A percentile compares a stretch with the other conserved stretches of the same genome.
These are phyloP conservation scores for Hypomyces perniciosus DNA, from an alignment of 2,329 filamentous ascomycete genomes.

Conservation along the genomic window DNA sequence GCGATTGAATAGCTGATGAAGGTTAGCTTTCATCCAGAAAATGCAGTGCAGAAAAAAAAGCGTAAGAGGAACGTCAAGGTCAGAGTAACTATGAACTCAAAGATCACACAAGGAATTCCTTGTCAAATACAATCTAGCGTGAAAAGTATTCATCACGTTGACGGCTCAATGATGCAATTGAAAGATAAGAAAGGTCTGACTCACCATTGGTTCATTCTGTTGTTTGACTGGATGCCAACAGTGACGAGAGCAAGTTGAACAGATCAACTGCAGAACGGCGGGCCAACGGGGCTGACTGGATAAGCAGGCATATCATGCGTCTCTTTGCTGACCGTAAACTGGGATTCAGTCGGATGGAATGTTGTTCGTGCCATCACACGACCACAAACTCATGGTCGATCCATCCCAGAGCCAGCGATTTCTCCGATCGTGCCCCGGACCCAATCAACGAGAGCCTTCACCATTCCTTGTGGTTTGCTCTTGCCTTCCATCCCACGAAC, in stretches of 20 bases:
- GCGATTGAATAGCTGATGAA: no score
- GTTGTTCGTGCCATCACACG: background rate
- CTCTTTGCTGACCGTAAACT: no score
- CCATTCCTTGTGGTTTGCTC: slow-evolving; percentile 55
- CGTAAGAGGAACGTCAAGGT: slow-evolving; percentile 6
- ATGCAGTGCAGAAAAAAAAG: no score
- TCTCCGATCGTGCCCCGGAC: slow-evolving; percentile 48
- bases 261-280: no score
- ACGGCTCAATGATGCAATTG: background rate
- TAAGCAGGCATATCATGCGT: no score
- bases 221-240: background rate
- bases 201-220: slow-evolving; percentile 1
- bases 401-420: slow-evolving; percentile 26
- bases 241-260: no score
- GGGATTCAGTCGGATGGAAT: no score
- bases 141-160: slow-evolving; percentile 34
- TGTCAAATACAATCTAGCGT: slow-evolving; percentile 47
- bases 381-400: slow-evolving; percentile 12
- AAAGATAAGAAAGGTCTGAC: slow-evolving; percentile 14
- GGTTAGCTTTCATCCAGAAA: no score
- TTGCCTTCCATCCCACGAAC: slow-evolving; percentile 40
- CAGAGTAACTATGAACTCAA: slow-evolving; percentile 26
- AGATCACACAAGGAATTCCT: slow-evolving; percentile 29
- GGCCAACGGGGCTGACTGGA: no score
- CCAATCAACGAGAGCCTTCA: slow-evolving; percentile 59